These are phyloP conservation scores for Allodekkera sacchari DNA, from an alignment of 805 yeast genomes.

Conservation along the genomic window DNA sequence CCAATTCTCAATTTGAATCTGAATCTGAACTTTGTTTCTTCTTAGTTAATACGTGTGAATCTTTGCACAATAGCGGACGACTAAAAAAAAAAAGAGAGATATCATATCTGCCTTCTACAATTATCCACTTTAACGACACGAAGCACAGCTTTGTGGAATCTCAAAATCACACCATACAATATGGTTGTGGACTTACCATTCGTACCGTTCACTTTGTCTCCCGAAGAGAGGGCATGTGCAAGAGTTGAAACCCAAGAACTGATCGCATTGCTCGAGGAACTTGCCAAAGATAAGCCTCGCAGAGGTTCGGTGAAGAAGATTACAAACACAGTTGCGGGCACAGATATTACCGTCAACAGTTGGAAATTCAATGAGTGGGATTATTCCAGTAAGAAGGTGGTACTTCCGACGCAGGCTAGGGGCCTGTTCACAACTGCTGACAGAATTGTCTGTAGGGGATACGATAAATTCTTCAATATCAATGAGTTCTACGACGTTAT, in stretches of 20 bases:
- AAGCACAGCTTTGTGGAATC: too few species aligned
- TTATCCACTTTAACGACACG: too few species aligned
- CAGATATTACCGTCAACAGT: constrained; percentile 18
- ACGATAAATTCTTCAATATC: constrained; percentile 87
- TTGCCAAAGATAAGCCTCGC: constrained; percentile 6
- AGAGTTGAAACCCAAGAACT: constrained; percentile 7
- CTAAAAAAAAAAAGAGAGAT: too few species aligned
- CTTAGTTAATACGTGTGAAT: too few species aligned
- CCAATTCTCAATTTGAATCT: too few species aligned
- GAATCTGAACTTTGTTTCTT: too few species aligned
- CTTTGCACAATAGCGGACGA: too few species aligned
- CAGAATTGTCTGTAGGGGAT: constrained; percentile 76
- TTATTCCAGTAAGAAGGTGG: constrained; percentile 47
- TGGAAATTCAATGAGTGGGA: constrained; percentile 96
- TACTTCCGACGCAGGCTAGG: constrained; percentile 68
- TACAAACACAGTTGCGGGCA: constrained; percentile 13
- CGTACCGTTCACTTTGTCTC: too few species aligned
- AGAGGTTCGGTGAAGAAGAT: constrained; percentile 20
- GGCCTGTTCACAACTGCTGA: constrained; percentile 58
- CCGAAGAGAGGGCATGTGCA: too few species aligned
- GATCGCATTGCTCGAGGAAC: constrained; percentile 8
- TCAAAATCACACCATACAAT: too few species aligned
- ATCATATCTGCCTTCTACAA: too few species aligned
- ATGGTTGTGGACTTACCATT: too few species aligned
- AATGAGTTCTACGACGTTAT: constrained; percentile 53